Evolutionary conservation across 2,329 filamentous ascomycete genomes (phyloP), one percentile per base, ranked within the genome.

Genomic region (Claviceps pusilla): DNA sequence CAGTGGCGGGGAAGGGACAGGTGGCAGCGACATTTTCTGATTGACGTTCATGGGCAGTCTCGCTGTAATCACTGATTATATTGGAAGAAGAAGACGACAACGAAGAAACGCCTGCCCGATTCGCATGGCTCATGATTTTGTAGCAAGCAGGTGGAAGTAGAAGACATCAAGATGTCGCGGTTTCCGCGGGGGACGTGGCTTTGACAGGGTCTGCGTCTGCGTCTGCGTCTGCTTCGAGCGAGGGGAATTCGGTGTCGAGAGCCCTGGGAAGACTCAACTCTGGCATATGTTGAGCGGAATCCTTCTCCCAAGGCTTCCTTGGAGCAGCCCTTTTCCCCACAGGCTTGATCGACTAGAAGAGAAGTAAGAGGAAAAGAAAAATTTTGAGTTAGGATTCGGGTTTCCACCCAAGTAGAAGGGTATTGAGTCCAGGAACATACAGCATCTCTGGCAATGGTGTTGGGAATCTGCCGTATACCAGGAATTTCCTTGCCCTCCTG

Each of bases 391-490:
- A 56, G 50, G 14, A 33, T 3, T 24, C 7, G 1, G 29, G 10
- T 16, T 33, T 11, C 19, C 12, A 7, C 28, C 7, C 12, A 9
- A 9, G 11, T 14, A 43, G 7, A 43, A 19, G 45, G 10, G 16
- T 3, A 10, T 19, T 33, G 6, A 7, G 28, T 9, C 7, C 24
- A 24, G 7, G 7, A 16, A 63, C 75, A 78, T 57, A 86, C 84
- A 57, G 87, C 79, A 4, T 85, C 84, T 53, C 82, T 76, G 24
- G 90, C 74, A 5, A 95, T 74, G 0, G 84, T 93, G 60, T 88
- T 80, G 4, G 90, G 89, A 53, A 96, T 91, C 58, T 95, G 81
- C 60, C 83, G 83, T 63, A 96, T 94, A 0, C 90, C 90, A 1
- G 89, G 89, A 47, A 96, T 85, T 0, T 87, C 84, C 61, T 88